Evolutionary conservation across 2,329 filamentous ascomycete genomes (phyloP).

Genomic region (Emergomyces orientalis): DNA sequence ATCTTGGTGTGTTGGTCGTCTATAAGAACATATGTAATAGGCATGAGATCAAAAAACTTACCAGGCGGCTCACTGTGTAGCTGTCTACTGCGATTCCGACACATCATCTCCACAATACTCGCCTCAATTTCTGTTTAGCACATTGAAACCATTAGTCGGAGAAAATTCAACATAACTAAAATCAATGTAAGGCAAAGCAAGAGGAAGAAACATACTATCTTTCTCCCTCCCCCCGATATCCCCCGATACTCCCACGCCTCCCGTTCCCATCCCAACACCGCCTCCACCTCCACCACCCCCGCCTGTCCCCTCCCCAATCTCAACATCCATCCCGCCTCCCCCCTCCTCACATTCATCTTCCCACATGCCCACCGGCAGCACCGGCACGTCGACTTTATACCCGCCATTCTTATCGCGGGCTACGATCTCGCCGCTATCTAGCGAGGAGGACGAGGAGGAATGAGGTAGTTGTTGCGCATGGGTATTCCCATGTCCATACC

Average conservation of each 20-base stretch:
- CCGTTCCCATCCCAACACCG: constrained; percentile 20
- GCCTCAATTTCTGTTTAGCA: constrained; percentile 36
- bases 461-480: not conserved
- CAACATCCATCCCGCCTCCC: constrained; percentile 24
- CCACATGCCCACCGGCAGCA: constrained; percentile 29
- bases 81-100: constrained; percentile 33
- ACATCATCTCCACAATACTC: constrained; percentile 37
- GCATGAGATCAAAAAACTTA: constrained; percentile 28
- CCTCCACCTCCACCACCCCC: constrained; percentile 38
- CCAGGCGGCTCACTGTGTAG: constrained; percentile 56
- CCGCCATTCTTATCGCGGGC: constrained; percentile 41
- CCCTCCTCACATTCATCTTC: constrained; percentile 32
- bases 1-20: not conserved
- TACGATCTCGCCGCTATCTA: constrained; percentile 38
- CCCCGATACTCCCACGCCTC: constrained; percentile 43
- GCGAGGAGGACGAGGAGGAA: not conserved
- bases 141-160: constrained; percentile 6
- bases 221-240: constrained; percentile 39
- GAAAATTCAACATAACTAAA: not conserved
- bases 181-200: not conserved
- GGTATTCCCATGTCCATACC: not conserved
- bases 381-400: constrained; percentile 40
- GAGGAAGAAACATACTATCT: constrained; percentile 29
- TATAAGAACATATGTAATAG: constrained; percentile 4
- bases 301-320: constrained; percentile 33